phyloP scores from a whole-genome alignment of 352 stramenopile genomes.

The Saprolegnia parasitica region DNA sequence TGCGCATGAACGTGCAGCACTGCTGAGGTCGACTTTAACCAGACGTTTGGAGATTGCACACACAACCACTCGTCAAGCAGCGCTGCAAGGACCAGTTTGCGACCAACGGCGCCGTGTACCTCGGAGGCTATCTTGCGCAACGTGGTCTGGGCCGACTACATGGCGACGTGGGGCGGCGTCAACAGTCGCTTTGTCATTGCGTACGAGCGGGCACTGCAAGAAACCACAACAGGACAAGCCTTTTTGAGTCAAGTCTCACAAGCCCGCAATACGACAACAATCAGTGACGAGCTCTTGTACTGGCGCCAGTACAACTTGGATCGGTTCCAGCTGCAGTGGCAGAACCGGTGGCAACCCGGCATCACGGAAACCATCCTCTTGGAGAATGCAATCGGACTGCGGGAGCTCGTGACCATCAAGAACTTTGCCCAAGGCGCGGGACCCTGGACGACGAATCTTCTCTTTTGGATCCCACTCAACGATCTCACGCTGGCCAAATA shows the following conservation, averaged over 20 bases:
- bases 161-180: background rate
- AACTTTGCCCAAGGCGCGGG: background rate
- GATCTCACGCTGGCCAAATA: background rate
- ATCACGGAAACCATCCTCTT: background rate
- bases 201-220: background rate
- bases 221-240: background rate
- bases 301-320: background rate
- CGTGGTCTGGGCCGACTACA: background rate
- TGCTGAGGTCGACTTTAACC: constrained; percentile 23
- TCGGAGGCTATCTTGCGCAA: constrained; percentile 16
- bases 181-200: no score
- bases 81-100: background rate
- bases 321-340: background rate
- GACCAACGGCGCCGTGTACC: constrained; percentile 9
- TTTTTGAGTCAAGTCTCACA: background rate
- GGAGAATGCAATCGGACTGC: constrained; percentile 12
- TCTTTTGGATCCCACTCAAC: constrained; percentile 12
- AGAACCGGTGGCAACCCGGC: background rate
- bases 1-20: constrained; percentile 4
- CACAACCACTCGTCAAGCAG: background rate
- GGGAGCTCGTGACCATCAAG: background rate
- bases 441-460: background rate
- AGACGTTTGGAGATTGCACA: constrained; percentile 20
- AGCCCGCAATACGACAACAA: background rate
- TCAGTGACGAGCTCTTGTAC: background rate